Evolutionary conservation across 2,329 filamentous ascomycete genomes (phyloP), one percentile per base, ranked within the genome.

Genomic region (Capronia epimyces): DNA sequence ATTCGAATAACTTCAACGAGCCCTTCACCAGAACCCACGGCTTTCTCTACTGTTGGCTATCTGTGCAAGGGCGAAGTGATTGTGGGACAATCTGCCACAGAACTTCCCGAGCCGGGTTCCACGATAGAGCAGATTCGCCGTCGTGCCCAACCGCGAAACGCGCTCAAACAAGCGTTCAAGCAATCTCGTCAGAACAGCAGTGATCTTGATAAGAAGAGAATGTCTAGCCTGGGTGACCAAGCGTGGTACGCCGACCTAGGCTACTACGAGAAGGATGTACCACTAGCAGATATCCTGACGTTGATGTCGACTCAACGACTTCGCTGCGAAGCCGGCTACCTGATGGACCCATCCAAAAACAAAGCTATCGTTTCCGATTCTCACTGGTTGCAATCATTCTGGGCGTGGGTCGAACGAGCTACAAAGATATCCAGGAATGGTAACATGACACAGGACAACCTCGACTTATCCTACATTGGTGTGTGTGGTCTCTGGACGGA

Each of bases 391-490:
- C 75, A 78, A 46, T 75, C 76, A 5, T 69, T 83, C 27, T 84
- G 81, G 81, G 71, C 71, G 39, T 78, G 79, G 64, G 66, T 83
- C 27, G 69, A 75, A 53, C 73, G 79, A 72, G 67, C 72, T 25
- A 66, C 66, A 21, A 57, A 56, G 12, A 65, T 69, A 42, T 70
- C 71, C 31, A 59, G 69, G 36, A 69, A 72, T 25, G 69, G 75
- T 25, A 74, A 74, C 6, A 81, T 83, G 77, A 70, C 79, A 9
- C 69, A 75, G 20, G 74, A 76, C 42, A 71, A 71, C 1, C 65
- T 82, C 13, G 81, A 84, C 60, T 64, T 84, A 46, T 81, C 78
- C 59, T 84, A 79, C 60, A 64, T 83, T 16, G 81, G 81, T 1
- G 73, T 84, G 9, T 72, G 71, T 53, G 74, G 73, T 32, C 71